A percentile compares a stretch with the other conserved stretches of the same genome.
Conservation (phyloP, 2,329 filamentous ascomycete species). For the Lasiodiplodia theobromae region DNA sequence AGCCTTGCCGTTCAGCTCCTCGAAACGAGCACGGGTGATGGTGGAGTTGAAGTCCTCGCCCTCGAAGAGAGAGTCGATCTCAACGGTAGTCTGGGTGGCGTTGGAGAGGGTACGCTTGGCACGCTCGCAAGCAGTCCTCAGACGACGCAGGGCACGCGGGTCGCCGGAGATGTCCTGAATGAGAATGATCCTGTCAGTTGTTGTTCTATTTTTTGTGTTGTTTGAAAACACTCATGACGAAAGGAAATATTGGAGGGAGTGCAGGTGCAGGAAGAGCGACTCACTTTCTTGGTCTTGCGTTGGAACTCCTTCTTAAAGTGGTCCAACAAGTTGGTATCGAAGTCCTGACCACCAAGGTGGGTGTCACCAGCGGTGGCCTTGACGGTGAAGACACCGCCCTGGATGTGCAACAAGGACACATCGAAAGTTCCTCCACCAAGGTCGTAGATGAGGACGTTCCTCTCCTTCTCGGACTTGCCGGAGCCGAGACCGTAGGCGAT, state of each 20-base stretch:
- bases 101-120: slow-evolving; percentile 99
- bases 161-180: slow-evolving; percentile 75
- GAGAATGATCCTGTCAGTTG: no score
- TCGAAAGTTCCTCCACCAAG: slow-evolving; percentile 99
- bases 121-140: slow-evolving; percentile 98
- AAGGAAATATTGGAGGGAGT: no score
- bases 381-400: slow-evolving; percentile 99
- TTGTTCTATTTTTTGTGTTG: no score
- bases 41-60: slow-evolving; percentile 97
- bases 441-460: slow-evolving; percentile 99
- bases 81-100: slow-evolving; percentile 95
- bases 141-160: slow-evolving; percentile 90
- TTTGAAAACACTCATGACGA: no score
- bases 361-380: slow-evolving; percentile 98
- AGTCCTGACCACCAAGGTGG: slow-evolving; percentile 94
- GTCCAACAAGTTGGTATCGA: slow-evolving; percentile 94
- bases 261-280: no score
- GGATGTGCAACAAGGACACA: slow-evolving; percentile 98
- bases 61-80: slow-evolving; percentile 98
- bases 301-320: slow-evolving; percentile 97
- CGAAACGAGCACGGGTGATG: slow-evolving; percentile 98
- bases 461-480: slow-evolving; percentile 96
- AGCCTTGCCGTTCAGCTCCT: slow-evolving; percentile 95
- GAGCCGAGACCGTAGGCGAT: slow-evolving; percentile 97
- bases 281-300: slow-evolving; percentile 80